Evolutionary conservation across 345 rosid species (phyloP).

Genomic region (Salix dunnii): DNA sequence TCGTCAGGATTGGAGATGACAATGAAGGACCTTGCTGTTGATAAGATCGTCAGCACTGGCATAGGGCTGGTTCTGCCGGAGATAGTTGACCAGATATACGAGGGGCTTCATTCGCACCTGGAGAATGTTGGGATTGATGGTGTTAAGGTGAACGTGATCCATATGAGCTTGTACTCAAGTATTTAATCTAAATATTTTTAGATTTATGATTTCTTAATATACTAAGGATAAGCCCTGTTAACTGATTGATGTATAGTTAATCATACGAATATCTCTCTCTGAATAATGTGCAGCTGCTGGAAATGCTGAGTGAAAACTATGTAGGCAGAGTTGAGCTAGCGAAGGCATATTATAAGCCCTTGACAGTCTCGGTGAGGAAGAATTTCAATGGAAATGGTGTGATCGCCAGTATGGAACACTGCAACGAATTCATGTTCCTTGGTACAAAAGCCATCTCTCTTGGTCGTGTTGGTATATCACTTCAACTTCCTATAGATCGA

Average conservation of each 20-base stretch:
- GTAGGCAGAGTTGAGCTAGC: slow-evolving; percentile 95
- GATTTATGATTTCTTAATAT: background rate
- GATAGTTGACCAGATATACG: slow-evolving; percentile 54
- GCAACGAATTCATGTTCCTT: slow-evolving; percentile 96
- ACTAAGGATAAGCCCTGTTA: too few species aligned
- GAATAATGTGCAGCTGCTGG: slow-evolving; percentile 48
- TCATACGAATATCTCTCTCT: too few species aligned
- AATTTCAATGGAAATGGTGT: slow-evolving; percentile 94
- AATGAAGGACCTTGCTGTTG: slow-evolving; percentile 93
- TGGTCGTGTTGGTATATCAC: slow-evolving; percentile 86
- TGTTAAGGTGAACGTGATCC: slow-evolving; percentile 93
- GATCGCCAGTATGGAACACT: slow-evolving; percentile 96
- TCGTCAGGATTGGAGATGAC: slow-evolving; percentile 65
- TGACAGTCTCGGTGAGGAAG: slow-evolving; percentile 69
- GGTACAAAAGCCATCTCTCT: slow-evolving; percentile 88
- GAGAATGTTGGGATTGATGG: slow-evolving; percentile 73
- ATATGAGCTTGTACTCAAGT: slow-evolving; percentile 45
- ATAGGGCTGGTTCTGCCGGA: slow-evolving; percentile 78
- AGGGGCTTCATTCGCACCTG: slow-evolving; percentile 78
- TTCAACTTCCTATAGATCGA: background rate
- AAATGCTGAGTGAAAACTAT: slow-evolving; percentile 77
- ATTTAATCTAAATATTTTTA: background rate
- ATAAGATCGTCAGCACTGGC: slow-evolving; percentile 67
- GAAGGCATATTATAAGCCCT: slow-evolving; percentile 69
- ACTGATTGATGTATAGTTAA: too few species aligned